These are phyloP conservation scores for Plasmopara muralis DNA, from an alignment of 352 stramenopile genomes.

Conservation along the genomic window DNA sequence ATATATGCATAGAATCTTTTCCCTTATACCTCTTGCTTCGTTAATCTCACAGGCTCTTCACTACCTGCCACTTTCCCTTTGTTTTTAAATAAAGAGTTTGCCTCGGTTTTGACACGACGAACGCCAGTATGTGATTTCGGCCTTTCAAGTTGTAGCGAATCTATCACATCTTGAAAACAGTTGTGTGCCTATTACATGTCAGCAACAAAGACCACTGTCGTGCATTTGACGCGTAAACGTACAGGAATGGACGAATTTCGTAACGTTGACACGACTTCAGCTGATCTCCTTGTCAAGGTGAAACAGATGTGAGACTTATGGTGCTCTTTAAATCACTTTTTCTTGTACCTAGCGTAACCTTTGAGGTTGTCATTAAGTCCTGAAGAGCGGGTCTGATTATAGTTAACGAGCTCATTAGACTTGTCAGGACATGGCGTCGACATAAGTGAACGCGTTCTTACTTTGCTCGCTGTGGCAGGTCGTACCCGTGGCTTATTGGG, in stretches of 20 bases:
- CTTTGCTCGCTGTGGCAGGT: slow-evolving; percentile 26
- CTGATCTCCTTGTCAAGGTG: slow-evolving; percentile 10
- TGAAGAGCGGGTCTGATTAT: slow-evolving; percentile 13
- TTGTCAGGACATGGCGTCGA: background rate
- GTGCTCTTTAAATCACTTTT: background rate
- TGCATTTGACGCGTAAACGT: background rate
- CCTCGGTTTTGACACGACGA: slow-evolving; percentile 5
- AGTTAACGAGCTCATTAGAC: background rate
- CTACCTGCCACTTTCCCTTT: slow-evolving; percentile 1
- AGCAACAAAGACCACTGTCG: background rate
- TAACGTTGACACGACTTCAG: slow-evolving; percentile 16
- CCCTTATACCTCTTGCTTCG: slow-evolving; percentile 35
- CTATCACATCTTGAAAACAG: slow-evolving; percentile 23
- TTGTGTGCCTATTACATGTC: slow-evolving; percentile 11
- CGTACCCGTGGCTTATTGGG: slow-evolving; percentile 13
- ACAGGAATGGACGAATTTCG: slow-evolving; percentile 17
- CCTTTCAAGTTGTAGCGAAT: slow-evolving; percentile 6
- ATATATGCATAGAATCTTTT: background rate
- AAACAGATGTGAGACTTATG: background rate
- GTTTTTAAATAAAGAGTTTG: slow-evolving; percentile 2
- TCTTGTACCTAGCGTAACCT: slow-evolving; percentile 47
- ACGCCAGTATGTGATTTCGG: slow-evolving; percentile 6
- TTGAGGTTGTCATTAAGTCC: slow-evolving; percentile 25
- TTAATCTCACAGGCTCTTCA: slow-evolving; percentile 14
- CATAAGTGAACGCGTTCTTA: slow-evolving; percentile 5